Conservation (phyloP, 768 basidiomycete genomes). For the Hygrocybe coccinea region DNA sequence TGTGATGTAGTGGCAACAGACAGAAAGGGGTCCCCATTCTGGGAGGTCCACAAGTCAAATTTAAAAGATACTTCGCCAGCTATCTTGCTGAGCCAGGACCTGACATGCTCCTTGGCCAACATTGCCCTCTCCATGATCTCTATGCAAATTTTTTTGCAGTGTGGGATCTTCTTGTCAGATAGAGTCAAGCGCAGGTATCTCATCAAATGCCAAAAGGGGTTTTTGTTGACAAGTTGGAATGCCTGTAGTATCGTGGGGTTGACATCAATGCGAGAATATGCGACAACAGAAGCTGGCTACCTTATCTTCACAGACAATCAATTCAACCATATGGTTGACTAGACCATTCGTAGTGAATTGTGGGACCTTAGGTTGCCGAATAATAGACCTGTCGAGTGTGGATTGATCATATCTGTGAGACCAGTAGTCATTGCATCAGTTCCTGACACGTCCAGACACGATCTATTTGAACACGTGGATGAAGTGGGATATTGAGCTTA, state of each 20-base stretch:
- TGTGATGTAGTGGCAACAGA: conserved; percentile 7
- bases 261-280: too few species aligned
- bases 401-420: background rate
- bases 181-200: background rate
- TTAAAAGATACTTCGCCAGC: conserved; percentile 3
- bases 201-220: background rate
- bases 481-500: background rate
- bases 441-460: background rate
- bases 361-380: background rate
- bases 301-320: background rate
- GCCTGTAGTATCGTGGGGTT: background rate
- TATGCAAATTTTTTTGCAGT: background rate
- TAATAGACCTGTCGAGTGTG: background rate
- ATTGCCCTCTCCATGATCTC: background rate
- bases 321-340: background rate
- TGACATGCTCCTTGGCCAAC: background rate
- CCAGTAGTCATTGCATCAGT: background rate
- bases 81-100: background rate
- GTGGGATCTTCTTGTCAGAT: background rate
- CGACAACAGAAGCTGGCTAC: too few species aligned
- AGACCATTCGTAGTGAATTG: background rate
- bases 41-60: conserved; percentile 8
- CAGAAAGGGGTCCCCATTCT: conserved; percentile 1
- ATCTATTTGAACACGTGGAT: background rate
- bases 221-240: background rate